Conservation (phyloP, 192 early-diverging fungal genomes). For the Spizellomyces punctatus region DNA sequence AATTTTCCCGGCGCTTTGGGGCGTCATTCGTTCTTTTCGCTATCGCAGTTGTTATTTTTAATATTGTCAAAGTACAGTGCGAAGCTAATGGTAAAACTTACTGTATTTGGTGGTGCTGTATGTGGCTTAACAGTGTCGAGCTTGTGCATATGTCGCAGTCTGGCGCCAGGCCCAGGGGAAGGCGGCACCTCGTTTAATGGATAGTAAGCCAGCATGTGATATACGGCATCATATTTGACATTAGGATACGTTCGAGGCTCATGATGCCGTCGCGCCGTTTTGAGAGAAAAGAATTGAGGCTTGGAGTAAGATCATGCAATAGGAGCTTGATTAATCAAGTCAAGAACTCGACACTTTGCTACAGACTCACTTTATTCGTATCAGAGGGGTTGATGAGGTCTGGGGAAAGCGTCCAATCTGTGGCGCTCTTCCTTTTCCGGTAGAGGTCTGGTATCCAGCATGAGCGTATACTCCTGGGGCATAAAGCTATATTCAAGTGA, state of each 20-base stretch:
- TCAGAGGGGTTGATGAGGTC: constrained; percentile 38
- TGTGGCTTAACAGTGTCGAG: background rate
- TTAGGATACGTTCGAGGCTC: constrained; percentile 22
- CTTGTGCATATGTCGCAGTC: background rate
- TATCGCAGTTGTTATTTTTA: background rate
- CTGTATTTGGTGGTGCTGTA: constrained; percentile 2
- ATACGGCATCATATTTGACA: constrained; percentile 50
- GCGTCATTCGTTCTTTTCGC: background rate
- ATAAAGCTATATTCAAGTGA: background rate
- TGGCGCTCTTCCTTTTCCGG: constrained; percentile 32
- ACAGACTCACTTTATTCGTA: background rate
- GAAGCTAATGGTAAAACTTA: background rate
- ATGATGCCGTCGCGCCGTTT: constrained; percentile 21
- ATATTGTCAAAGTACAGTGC: background rate
- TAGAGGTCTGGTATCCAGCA: constrained; percentile 20
- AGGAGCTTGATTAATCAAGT: no score
- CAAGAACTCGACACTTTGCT: background rate
- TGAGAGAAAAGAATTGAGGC: constrained; percentile 49
- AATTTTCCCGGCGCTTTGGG: background rate
- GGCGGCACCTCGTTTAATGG: constrained; percentile 42
- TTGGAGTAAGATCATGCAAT: background rate
- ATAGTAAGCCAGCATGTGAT: constrained; percentile 50
- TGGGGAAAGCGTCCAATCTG: constrained; percentile 42
- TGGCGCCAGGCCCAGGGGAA: background rate
- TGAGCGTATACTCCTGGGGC: no score